Evolutionary conservation across 306 rosid genomes (phyloP).

Genomic region (Ochetophila trinervis): DNA sequence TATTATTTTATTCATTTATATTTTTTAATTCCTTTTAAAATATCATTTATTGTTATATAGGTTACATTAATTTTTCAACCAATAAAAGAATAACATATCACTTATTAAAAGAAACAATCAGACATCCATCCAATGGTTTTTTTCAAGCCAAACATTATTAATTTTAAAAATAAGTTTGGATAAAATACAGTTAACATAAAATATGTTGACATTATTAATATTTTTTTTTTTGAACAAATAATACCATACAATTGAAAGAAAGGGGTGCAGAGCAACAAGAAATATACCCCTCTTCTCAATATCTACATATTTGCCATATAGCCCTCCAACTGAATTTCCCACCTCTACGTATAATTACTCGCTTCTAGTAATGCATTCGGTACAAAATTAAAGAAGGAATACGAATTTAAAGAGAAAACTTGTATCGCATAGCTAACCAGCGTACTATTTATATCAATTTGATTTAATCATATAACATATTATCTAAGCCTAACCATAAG

Average conservation of each 20-base stretch:
- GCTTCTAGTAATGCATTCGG: slow-evolving; percentile 9
- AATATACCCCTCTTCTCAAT: not conserved
- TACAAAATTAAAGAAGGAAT: slow-evolving; percentile 21
- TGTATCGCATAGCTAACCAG: slow-evolving; percentile 23
- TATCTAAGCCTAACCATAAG: slow-evolving; percentile 19
- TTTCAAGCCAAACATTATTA: too few species aligned
- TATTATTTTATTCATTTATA: too few species aligned
- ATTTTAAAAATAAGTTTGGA: too few species aligned
- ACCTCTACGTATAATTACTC: slow-evolving; percentile 20
- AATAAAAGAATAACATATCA: too few species aligned
- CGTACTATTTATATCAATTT: slow-evolving; percentile 20
- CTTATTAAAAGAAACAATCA: too few species aligned
- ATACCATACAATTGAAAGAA: not conserved
- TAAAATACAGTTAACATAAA: too few species aligned
- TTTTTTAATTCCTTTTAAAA: too few species aligned
- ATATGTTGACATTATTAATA: too few species aligned
- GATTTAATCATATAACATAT: slow-evolving; percentile 26
- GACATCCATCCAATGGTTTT: too few species aligned
- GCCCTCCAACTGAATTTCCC: slow-evolving; percentile 18
- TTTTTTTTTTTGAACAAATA: not conserved
- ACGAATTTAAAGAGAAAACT: slow-evolving; percentile 14
- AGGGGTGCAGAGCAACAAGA: slow-evolving; percentile 1
- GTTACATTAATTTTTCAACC: too few species aligned
- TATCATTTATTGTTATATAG: too few species aligned
- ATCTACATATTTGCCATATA: slow-evolving; percentile 23